These are phyloP conservation scores for Alternaria triticina DNA, from an alignment of 2,329 filamentous ascomycete genomes.

Conservation along the genomic window DNA sequence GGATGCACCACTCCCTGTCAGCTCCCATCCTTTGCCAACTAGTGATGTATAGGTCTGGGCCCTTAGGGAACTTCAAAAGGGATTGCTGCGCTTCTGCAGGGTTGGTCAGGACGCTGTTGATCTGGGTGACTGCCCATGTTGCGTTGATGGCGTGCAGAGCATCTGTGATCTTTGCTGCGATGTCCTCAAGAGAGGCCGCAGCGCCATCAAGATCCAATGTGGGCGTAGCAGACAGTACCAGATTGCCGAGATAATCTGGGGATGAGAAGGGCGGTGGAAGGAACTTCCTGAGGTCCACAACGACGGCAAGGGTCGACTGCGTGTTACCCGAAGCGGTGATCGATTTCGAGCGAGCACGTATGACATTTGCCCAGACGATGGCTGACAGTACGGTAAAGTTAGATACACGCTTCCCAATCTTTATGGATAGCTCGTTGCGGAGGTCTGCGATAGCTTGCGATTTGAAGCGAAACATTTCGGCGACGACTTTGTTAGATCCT, in stretches of 20 bases:
- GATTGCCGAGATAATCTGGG: constrained; percentile 3
- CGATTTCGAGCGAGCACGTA: not conserved
- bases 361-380: constrained; percentile 3
- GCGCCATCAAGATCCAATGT: not conserved
- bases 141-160: not conserved
- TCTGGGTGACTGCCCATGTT: not conserved
- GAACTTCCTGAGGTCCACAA: constrained; percentile 2
- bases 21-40: constrained; percentile 36
- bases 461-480: constrained; percentile 11
- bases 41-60: constrained; percentile 37
- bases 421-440: not conserved
- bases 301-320: constrained; percentile 1
- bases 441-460: not conserved
- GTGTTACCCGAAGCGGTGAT: not conserved
- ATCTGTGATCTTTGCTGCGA: not conserved
- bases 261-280: constrained; percentile 1
- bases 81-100: not conserved
- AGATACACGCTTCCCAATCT: not conserved
- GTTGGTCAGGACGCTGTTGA: not conserved
- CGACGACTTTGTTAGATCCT: constrained; percentile 10
- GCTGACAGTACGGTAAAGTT: not conserved
- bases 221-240: not conserved
- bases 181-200: not conserved
- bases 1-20: constrained; percentile 30
- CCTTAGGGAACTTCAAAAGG: constrained; percentile 15